These are phyloP conservation scores for Lactarius hengduanensis DNA, from an alignment of 768 basidiomycete genomes.

Conservation along the genomic window DNA sequence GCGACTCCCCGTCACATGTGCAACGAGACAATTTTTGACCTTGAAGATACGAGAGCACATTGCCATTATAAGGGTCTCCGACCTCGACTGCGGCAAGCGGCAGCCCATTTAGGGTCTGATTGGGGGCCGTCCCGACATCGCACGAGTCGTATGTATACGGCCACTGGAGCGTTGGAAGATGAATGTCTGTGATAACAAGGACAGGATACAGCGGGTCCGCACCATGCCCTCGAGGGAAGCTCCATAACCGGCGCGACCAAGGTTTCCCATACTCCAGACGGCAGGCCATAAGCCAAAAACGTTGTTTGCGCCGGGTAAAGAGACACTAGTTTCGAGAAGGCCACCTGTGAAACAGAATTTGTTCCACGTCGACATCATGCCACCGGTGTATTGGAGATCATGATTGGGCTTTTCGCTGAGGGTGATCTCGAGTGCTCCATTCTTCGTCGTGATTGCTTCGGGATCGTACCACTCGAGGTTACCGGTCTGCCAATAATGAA, in stretches of 20 bases:
- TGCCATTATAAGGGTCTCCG: constrained; percentile 55
- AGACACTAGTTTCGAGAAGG: constrained; percentile 65
- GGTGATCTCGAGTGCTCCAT: constrained; percentile 45
- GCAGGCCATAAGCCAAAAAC: constrained; percentile 74
- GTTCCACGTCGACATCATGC: constrained; percentile 49
- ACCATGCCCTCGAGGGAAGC: constrained; percentile 82
- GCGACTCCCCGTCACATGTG: constrained; percentile 44
- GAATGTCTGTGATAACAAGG: not conserved
- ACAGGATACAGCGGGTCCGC: constrained; percentile 31
- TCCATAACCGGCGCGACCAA: constrained; percentile 88
- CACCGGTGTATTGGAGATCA: constrained; percentile 52
- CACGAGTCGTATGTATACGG: constrained; percentile 83
- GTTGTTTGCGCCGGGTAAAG: constrained; percentile 64
- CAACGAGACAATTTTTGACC: constrained; percentile 53
- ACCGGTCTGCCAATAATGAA: constrained; percentile 47
- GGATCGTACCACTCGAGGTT: constrained; percentile 88
- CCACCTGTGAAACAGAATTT: constrained; percentile 96
- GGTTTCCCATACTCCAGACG: constrained; percentile 77
- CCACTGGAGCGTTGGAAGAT: constrained; percentile 48
- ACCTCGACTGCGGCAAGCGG: constrained; percentile 59
- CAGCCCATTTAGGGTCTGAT: constrained; percentile 71
- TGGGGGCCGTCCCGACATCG: constrained; percentile 88
- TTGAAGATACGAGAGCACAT: constrained; percentile 74
- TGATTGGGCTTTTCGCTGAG: constrained; percentile 66
- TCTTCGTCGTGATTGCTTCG: constrained; percentile 47